phyloP scores from a whole-genome alignment of 2,329 filamentous ascomycete genomes.

The Fusarium robinianum region DNA sequence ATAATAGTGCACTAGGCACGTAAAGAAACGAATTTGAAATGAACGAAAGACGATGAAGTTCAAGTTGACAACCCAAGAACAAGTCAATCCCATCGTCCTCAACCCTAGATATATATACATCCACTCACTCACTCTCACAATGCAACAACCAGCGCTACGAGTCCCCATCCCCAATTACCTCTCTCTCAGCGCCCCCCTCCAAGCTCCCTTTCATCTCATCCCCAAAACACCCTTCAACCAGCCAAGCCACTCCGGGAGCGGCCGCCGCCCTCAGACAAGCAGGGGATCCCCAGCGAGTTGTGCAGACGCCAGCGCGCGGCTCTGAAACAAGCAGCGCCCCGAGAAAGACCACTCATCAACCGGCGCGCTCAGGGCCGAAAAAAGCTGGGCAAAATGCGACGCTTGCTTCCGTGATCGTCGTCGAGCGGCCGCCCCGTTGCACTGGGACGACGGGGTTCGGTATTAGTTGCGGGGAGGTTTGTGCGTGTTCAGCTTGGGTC shows the following conservation, averaged over 20 bases:
- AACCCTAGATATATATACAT: slow-evolving; percentile 8
- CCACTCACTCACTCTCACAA: not conserved
- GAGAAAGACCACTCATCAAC: slow-evolving; percentile 1
- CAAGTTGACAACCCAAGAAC: not conserved
- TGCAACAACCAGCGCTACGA: no score
- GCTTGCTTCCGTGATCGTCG: no score
- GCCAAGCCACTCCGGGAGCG: slow-evolving; percentile 19
- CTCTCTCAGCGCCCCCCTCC: not conserved
- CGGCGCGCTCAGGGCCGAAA: no score
- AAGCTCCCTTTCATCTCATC: slow-evolving; percentile 30
- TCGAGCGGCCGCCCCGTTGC: no score
- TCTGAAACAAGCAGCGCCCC: slow-evolving; percentile 26
- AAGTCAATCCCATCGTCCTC: not conserved
- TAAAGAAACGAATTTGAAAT: slow-evolving; percentile 20
- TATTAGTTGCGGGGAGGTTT: no score
- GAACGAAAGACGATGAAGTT: not conserved
- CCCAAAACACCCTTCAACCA: slow-evolving; percentile 5
- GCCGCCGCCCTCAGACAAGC: slow-evolving; percentile 20
- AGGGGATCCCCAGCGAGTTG: slow-evolving; percentile 12
- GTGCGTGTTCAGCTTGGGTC: no score
- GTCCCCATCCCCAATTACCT: no score
- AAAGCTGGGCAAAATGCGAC: no score
- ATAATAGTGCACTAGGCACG: slow-evolving; percentile 32
- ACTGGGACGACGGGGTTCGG: no score
- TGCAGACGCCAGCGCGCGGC: not conserved